A percentile compares a stretch with the other conserved stretches of the same genome.
Conservation (phyloP, 2,329 filamentous ascomycete species). For the Colletotrichum sp. region DNA sequence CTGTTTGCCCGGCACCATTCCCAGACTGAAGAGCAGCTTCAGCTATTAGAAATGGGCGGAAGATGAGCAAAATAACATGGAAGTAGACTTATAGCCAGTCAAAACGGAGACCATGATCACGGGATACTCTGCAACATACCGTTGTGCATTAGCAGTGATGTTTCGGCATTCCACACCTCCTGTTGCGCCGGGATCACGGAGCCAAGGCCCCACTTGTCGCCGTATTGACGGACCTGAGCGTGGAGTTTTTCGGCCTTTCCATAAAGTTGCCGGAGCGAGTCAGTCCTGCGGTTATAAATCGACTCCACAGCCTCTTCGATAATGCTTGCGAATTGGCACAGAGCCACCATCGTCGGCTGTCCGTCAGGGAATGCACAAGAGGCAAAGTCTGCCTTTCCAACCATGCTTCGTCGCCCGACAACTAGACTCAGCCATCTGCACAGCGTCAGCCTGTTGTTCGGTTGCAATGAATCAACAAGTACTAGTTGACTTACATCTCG, state of each 20-base stretch:
- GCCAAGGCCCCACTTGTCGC: constrained; percentile 7
- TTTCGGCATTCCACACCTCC: constrained; percentile 5
- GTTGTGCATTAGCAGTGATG: constrained; percentile 3
- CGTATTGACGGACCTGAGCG: background rate
- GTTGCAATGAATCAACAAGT: background rate
- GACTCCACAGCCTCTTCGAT: constrained; percentile 9
- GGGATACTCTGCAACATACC: background rate
- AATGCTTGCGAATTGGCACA: constrained; percentile 10
- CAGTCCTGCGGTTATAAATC: constrained; percentile 29
- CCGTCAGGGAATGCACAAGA: constrained; percentile 3
- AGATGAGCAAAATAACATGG: background rate
- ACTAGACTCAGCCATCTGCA: constrained; percentile 12
- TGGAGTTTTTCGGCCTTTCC: constrained; percentile 22
- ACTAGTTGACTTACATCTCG: constrained; percentile 22
- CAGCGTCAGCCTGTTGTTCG: background rate
- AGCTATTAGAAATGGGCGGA: constrained; percentile 11
- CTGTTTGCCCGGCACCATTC: constrained; percentile 13
- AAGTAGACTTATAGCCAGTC: background rate
- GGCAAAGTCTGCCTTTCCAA: constrained; percentile 7
- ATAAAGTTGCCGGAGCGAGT: constrained; percentile 29
- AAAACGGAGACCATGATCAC: background rate
- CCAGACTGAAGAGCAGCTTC: constrained; percentile 13
- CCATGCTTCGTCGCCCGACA: constrained; percentile 5
- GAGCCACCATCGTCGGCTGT: constrained; percentile 7
- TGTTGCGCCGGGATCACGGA: background rate